A percentile compares a stretch with the other conserved stretches of the same genome.
Evolutionary conservation across 768 basidiomycete species (phyloP).

Genomic region (Dioszegia crocea): DNA sequence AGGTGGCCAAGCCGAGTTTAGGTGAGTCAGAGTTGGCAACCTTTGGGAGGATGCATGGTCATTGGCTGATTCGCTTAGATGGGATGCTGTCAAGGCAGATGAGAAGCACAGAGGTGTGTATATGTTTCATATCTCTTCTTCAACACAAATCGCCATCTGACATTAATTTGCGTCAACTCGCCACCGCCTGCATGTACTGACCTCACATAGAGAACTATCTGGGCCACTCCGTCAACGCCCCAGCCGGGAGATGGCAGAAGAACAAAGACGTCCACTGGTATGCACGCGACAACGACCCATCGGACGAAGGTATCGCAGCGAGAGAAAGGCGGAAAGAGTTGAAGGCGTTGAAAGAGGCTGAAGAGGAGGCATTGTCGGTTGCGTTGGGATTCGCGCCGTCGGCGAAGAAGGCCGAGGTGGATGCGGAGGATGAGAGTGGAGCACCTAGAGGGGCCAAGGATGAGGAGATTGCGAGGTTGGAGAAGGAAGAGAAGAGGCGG

Average conservation of each 20-base stretch:
- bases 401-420: conserved; percentile 16
- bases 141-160: too few relatives aligned
- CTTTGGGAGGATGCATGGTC: not conserved
- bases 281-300: conserved; percentile 58
- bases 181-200: conserved; percentile 2
- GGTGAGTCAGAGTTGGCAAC: not conserved
- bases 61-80: conserved; percentile 22
- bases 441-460: conserved; percentile 29
- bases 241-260: conserved; percentile 94
- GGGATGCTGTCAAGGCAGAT: conserved; percentile 37
- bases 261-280: conserved; percentile 98
- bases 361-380: conserved; percentile 78
- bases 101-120: conserved; percentile 43
- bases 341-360: conserved; percentile 73
- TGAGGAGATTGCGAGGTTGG: conserved; percentile 40
- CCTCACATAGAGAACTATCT: conserved; percentile 70
- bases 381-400: conserved; percentile 58
- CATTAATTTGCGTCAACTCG: too few relatives aligned
- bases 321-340: conserved; percentile 64
- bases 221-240: conserved; percentile 90
- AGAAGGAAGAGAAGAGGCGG: conserved; percentile 41
- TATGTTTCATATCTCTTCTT: not conserved
- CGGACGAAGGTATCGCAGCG: conserved; percentile 39
- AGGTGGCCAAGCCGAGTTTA: conserved; percentile 47
- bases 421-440: conserved; percentile 12